These are phyloP conservation scores for Papiliotrema nemorosa DNA, from an alignment of 1,284 basidiomycete species.

Conservation along the genomic window DNA sequence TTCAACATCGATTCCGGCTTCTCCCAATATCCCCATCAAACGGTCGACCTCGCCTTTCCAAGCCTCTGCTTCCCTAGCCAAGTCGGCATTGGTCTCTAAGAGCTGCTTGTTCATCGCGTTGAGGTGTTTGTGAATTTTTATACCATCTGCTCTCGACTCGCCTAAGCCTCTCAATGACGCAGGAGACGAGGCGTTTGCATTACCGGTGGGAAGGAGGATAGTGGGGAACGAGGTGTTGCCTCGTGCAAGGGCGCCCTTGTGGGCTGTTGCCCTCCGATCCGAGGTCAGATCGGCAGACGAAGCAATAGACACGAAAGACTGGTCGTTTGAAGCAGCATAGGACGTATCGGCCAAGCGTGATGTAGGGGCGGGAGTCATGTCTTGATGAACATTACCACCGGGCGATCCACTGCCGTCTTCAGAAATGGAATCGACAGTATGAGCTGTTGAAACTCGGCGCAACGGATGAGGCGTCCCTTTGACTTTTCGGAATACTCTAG, in stretches of 20 bases:
- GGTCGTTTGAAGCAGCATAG: slow-evolving; percentile 18
- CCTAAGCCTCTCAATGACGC: slow-evolving; percentile 19
- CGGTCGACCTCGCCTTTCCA: slow-evolving; percentile 38
- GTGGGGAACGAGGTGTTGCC: slow-evolving; percentile 44
- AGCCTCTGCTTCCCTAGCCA: slow-evolving; percentile 39
- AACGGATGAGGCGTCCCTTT: slow-evolving; percentile 39
- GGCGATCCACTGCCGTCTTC: slow-evolving; percentile 21
- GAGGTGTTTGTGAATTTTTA: slow-evolving; percentile 48
- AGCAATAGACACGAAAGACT: slow-evolving; percentile 47
- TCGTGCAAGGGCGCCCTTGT: slow-evolving; percentile 18
- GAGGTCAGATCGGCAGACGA: slow-evolving; percentile 47
- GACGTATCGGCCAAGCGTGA: neutral
- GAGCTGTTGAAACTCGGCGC: slow-evolving; percentile 28
- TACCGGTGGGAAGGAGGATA: slow-evolving; percentile 29
- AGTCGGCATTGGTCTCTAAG: slow-evolving; percentile 37
- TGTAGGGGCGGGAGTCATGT: neutral
- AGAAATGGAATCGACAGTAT: slow-evolving; percentile 23
- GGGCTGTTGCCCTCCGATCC: slow-evolving; percentile 34
- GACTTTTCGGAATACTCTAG: slow-evolving; percentile 15
- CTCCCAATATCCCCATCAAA: slow-evolving; percentile 23
- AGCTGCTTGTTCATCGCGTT: slow-evolving; percentile 48
- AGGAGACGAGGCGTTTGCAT: slow-evolving; percentile 16
- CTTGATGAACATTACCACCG: neutral
- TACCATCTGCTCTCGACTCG: slow-evolving; percentile 38
- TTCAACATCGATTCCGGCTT: slow-evolving; percentile 33